A percentile compares a stretch with the other conserved stretches of the same genome.
Evolutionary conservation across 768 basidiomycete species (phyloP).

Genomic region (Lactarius trivialis): DNA sequence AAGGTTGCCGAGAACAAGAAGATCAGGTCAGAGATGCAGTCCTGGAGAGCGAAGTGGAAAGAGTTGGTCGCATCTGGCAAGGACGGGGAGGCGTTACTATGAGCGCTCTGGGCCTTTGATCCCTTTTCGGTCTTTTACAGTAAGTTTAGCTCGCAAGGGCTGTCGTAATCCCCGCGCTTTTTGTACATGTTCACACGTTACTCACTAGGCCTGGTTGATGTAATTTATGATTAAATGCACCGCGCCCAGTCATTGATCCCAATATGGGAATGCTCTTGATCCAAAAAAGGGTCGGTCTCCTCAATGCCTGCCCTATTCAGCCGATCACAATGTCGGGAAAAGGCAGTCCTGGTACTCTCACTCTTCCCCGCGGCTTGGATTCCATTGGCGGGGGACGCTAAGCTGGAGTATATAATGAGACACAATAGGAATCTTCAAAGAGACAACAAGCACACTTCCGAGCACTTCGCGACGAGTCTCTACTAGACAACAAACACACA

Average conservation of each 20-base stretch:
- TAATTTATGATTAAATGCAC: slow-evolving; percentile 12
- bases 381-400: neutral
- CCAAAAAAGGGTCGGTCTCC: neutral
- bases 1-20: slow-evolving; percentile 54
- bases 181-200: slow-evolving; percentile 5
- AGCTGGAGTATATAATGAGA: slow-evolving; percentile 9
- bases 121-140: neutral
- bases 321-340: neutral
- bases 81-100: slow-evolving; percentile 56
- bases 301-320: neutral
- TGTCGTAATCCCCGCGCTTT: neutral
- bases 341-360: slow-evolving; percentile 6
- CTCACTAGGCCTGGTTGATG: neutral
- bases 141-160: slow-evolving; percentile 8
- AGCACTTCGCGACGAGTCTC: slow-evolving; percentile 4
- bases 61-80: slow-evolving; percentile 58
- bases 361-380: neutral
- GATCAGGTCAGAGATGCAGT: slow-evolving; percentile 57
- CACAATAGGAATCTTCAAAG: slow-evolving; percentile 17
- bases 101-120: slow-evolving; percentile 17
- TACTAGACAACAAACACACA: neutral
- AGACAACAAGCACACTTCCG: slow-evolving; percentile 8
- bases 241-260: neutral
- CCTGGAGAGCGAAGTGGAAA: slow-evolving; percentile 81
- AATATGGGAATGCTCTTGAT: neutral